These are phyloP conservation scores for Panaeolus papilionaceus DNA, from an alignment of 768 basidiomycete species.

Conservation along the genomic window DNA sequence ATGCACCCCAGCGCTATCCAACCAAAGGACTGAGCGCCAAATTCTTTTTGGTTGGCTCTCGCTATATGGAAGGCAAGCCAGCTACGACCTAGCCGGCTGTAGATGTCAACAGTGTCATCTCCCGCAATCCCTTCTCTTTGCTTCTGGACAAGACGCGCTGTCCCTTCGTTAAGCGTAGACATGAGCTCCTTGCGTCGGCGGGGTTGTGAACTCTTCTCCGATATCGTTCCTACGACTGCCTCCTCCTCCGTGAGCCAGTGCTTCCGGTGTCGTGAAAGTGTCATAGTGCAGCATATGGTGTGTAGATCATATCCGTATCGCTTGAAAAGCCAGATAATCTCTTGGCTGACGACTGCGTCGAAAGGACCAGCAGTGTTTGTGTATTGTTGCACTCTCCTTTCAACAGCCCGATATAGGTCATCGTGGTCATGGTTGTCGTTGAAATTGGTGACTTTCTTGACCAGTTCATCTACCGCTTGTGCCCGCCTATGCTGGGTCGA, in stretches of 20 bases:
- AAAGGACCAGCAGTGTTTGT: conserved; percentile 32
- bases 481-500: conserved; percentile 16
- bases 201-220: conserved; percentile 65
- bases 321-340: conserved; percentile 40
- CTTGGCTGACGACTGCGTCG: conserved; percentile 30
- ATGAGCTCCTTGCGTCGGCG: conserved; percentile 59
- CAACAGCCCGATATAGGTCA: conserved; percentile 26
- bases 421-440: conserved; percentile 17
- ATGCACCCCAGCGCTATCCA: conserved; percentile 64
- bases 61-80: conserved; percentile 66
- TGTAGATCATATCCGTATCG: conserved; percentile 54
- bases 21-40: conserved; percentile 67
- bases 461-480: conserved; percentile 28
- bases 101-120: conserved; percentile 45
- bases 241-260: conserved; percentile 66
- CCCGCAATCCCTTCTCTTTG: conserved; percentile 56
- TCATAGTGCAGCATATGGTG: conserved; percentile 52
- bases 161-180: conserved; percentile 60
- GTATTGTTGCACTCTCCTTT: conserved; percentile 37
- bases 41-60: conserved; percentile 37
- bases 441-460: conserved; percentile 25
- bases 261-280: conserved; percentile 47
- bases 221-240: conserved; percentile 68
- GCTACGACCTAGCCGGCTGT: conserved; percentile 50
- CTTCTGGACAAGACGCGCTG: conserved; percentile 55